Conservation (phyloP, 179 eudicot species). For the Amaranthus tricolor region DNA sequence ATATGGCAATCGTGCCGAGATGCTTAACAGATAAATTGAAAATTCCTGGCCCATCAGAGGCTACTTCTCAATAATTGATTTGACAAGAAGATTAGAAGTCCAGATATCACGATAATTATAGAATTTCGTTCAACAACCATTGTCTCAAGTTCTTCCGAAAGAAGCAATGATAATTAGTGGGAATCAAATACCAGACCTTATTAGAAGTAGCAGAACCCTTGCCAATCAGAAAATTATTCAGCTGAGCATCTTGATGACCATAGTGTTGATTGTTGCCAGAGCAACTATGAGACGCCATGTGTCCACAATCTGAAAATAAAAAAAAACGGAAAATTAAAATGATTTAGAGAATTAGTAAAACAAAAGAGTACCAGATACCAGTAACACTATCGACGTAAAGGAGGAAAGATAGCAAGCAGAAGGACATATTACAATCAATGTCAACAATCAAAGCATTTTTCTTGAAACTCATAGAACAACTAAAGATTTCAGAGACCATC, state of each 20-base stretch:
- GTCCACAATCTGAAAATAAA: slow-evolving; percentile 32
- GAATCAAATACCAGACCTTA: slow-evolving; percentile 27
- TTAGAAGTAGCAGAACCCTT: slow-evolving; percentile 24
- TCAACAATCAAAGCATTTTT: background rate
- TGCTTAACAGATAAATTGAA: background rate
- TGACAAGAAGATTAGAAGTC: slow-evolving; percentile 3
- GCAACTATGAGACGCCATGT: slow-evolving; percentile 23
- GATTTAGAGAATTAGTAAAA: slow-evolving; percentile 7
- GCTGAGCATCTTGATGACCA: slow-evolving; percentile 26
- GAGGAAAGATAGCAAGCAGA: background rate
- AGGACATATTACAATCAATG: background rate
- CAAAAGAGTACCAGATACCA: background rate
- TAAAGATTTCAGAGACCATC: background rate
- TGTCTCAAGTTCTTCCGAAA: slow-evolving; percentile 4
- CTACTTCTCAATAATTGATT: background rate
- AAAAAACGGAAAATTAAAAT: background rate
- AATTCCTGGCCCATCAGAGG: background rate
- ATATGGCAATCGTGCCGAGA: background rate
- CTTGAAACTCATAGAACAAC: background rate
- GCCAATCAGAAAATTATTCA: slow-evolving; percentile 19
- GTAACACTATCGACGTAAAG: background rate
- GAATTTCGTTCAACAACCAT: background rate
- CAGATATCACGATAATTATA: background rate
- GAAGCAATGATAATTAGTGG: background rate
- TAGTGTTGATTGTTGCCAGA: slow-evolving; percentile 17